Conservation (phyloP, 306 rosid species). For the Neltuma alba region DNA sequence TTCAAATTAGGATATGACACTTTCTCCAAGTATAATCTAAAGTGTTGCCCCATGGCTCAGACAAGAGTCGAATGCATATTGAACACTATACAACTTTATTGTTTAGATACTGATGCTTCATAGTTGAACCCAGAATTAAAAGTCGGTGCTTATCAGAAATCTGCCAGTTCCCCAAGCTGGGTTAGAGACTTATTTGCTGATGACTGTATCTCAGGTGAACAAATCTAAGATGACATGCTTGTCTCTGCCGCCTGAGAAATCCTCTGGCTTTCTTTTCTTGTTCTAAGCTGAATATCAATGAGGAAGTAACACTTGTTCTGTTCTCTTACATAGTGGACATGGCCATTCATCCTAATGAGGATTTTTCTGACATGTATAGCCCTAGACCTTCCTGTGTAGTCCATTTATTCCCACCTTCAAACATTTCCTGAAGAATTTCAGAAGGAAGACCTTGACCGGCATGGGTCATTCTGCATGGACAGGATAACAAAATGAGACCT, state of each 20-base stretch:
- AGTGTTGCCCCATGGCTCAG: background rate
- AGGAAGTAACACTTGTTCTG: conserved; percentile 64
- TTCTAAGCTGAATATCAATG: conserved; percentile 64
- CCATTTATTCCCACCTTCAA: conserved; percentile 65
- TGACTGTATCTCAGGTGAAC: too few species aligned
- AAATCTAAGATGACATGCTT: conserved; percentile 36
- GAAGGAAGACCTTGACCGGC: conserved; percentile 75
- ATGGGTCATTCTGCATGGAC: conserved; percentile 69
- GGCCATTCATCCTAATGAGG: conserved; percentile 73
- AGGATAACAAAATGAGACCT: conserved; percentile 12
- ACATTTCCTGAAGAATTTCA: conserved; percentile 59
- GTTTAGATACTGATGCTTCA: background rate
- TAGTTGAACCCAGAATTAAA: background rate
- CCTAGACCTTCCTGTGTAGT: conserved; percentile 78
- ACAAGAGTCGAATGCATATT: background rate
- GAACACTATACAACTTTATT: background rate
- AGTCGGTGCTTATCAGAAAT: background rate
- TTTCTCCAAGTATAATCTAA: background rate
- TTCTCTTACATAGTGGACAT: conserved; percentile 68
- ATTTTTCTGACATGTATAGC: conserved; percentile 70
- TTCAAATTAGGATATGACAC: background rate
- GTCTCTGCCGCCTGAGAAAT: conserved; percentile 38
- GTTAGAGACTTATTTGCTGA: conserved; percentile 6
- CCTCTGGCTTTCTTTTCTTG: conserved; percentile 45
- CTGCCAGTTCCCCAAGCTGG: conserved; percentile 9